Base-by-base conservation (phyloP, 441 rosid genomes). In the Breynia disticha region DNA sequence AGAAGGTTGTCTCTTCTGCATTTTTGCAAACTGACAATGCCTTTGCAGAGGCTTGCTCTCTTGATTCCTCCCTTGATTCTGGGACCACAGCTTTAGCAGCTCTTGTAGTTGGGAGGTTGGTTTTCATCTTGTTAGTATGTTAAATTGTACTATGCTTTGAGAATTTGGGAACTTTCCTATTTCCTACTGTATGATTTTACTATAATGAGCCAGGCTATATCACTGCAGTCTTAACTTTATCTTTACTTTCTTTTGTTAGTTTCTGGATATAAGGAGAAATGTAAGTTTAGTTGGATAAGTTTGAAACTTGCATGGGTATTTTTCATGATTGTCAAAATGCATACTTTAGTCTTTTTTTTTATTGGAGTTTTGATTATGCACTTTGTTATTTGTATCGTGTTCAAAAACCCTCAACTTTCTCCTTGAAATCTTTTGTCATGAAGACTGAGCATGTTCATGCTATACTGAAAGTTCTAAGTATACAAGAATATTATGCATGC, bases 61-160 rank as follows among this genome's bases (percentile, higher is more conserved):
- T 64, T 37, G 81, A 90, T 76, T 67, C 76, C 5, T 73, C 62
- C 47, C 91, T 82, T 68, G 78, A 79, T 68, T 90, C 91, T 19
- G 97, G 97, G 54, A 83, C 95, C 68, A 86, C 97, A 21, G 97
- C 95, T 20, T 68, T 87, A 67, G 74, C 91, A 19, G 95, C 91
- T 65, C 75, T 90, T 66, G 73, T 90, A 60, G 52, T 77, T 70
- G 95, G 95, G 57, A 81, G 91, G 95, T 81, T 67, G 65, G 82
- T 48, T 22, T 55, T 55, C 56, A 16, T 63, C 3, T 19, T 7
- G 10, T 45, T 19, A 5, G 15, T 19, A 20, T 18, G 7, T 59
- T 1, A 5, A 16, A 5, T 13, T 41, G 7, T 11, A 19, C 19
- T 44, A 13, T 19, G 16, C 22, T 65, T 22, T 15, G 53, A 50